phyloP scores from a whole-genome alignment of 2,329 filamentous ascomycete species.

The Albophoma yamanashiensis region DNA sequence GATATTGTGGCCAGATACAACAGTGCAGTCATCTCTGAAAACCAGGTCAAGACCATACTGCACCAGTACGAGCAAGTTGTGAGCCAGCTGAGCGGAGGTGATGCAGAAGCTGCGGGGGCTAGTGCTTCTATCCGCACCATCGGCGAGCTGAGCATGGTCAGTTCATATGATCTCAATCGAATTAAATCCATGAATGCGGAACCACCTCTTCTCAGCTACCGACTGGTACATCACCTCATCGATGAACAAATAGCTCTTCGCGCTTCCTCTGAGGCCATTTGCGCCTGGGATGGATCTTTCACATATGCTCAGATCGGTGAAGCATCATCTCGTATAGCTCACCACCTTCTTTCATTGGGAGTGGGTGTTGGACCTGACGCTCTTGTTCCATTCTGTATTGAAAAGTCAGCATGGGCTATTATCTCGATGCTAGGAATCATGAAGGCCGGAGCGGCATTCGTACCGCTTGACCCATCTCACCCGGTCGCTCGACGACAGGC shows the following conservation, averaged over 20 bases:
- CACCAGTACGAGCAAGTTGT: constrained; percentile 4
- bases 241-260: background rate
- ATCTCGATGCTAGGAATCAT: constrained; percentile 14
- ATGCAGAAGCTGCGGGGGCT: background rate
- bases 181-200: background rate
- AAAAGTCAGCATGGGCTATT: constrained; percentile 8
- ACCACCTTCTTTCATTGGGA: background rate
- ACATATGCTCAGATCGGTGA: constrained; percentile 5
- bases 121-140: background rate
- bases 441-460: constrained; percentile 14
- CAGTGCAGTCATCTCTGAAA: background rate
- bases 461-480: constrained; percentile 14
- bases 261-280: background rate
- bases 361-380: background rate
- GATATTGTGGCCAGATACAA: constrained; percentile 2
- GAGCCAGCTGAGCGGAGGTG: background rate
- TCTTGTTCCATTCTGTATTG: constrained; percentile 1
- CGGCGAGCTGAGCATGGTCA: background rate
- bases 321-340: background rate
- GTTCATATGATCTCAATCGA: background rate
- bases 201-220: background rate
- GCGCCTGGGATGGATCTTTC: constrained; percentile 4
- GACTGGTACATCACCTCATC: background rate
- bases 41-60: background rate
- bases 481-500: constrained; percentile 3